Base-by-base conservation (phyloP, 306 rosid species). In the Vicia villosa region DNA sequence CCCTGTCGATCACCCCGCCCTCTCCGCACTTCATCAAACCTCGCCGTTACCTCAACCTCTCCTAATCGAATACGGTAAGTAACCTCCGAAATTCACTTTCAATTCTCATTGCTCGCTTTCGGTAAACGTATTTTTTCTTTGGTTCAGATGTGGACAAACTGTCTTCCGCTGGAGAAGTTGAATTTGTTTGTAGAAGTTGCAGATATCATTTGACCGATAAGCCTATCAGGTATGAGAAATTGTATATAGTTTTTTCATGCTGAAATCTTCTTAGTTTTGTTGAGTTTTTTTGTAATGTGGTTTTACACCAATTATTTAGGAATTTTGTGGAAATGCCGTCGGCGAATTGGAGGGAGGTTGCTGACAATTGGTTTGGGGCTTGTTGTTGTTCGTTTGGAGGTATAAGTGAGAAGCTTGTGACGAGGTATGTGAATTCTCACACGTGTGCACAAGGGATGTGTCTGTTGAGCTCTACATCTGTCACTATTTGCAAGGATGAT, bases 371-470 rank as follows among this genome's bases (percentile, higher is more conserved):
- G 97, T 91, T 88, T 80, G 98, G 95, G 61, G 68, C 88, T 70
- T 88, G 96, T 84, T 90, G 98, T 79, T 94, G 96, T 77, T 85
- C 95, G 5, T 91, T 94, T 70, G 98, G 98, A 69, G 96, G 94
- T 17, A 70, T 86, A 76, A 88, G 98, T 80, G 98, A 94, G 84
- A 87, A 88, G 88, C 66, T 94, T 81, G 98, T 94, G 71, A 55
- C 72, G 70, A 81, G 71, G 51, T 94, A 88, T 82, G 91, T 83
- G 19, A 87, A 79, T 65, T 84, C 95, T 24, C 81, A 84, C 38
- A 54, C 74, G 0, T 88, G 95, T 50, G 59, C 64, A 7, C 88
- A 73, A 55, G 97, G 95, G 55, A 49, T 70, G 56, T 88, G 98
- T 83, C 82, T 88, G 13, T 74, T 94, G 68, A 85, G 84, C 77